Evolutionary conservation across 805 yeast species (phyloP).

Genomic region (Ogataea methanolica): DNA sequence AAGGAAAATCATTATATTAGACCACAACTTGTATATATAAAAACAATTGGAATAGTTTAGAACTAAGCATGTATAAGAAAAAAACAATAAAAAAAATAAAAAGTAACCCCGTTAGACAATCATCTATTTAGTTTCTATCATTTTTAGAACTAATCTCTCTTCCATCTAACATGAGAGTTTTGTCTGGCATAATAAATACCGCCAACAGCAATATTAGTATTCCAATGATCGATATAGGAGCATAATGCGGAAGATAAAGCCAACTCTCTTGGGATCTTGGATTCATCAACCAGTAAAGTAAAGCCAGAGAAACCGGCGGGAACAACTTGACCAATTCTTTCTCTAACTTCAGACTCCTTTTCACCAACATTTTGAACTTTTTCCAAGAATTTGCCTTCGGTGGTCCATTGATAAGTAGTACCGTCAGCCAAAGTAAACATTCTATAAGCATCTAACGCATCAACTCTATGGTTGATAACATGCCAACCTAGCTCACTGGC

Average conservation of each 20-base stretch:
- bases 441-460: conserved; percentile 57
- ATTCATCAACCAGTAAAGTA: conserved; percentile 48
- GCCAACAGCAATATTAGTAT: conserved; percentile 55
- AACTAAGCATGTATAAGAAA: background rate
- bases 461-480: conserved; percentile 53
- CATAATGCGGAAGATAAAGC: conserved; percentile 57
- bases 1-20: too few relatives aligned
- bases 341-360: conserved; percentile 59
- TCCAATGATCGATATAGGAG: conserved; percentile 65
- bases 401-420: conserved; percentile 60
- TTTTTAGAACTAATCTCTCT: conserved; percentile 36
- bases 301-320: conserved; percentile 54
- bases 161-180: conserved; percentile 49
- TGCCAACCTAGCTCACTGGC: conserved; percentile 63
- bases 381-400: conserved; percentile 53
- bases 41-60: too few relatives aligned
- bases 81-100: background rate
- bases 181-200: conserved; percentile 58
- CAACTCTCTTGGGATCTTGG: conserved; percentile 51
- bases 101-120: background rate
- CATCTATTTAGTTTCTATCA: background rate
- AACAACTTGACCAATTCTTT: conserved; percentile 54
- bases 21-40: too few relatives aligned
- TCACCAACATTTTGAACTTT: conserved; percentile 56
- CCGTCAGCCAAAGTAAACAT: conserved; percentile 60